Evolutionary conservation across 1,284 basidiomycete genomes (phyloP), one percentile per base, ranked within the genome.

Genomic region (Cutaneotrichosporon cutaneum): DNA sequence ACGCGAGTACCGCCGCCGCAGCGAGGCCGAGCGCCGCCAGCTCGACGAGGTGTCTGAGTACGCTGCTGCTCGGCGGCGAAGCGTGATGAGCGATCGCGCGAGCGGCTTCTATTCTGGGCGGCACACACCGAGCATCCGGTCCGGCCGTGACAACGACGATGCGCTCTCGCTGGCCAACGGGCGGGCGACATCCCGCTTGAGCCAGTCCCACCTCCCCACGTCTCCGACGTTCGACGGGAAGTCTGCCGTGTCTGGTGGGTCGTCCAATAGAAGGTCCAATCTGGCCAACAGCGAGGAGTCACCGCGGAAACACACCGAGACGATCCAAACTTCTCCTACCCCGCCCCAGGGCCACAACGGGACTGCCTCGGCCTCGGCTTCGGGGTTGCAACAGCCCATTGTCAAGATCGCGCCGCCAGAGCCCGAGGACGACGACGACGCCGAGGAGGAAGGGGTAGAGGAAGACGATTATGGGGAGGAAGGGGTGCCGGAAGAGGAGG

Each of bases 11-110:
- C 62, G 74, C 27, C 58, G 70, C 24, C 62, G 72, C n/a, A 52
- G 71, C 30, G 73, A 77, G 26, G 60, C 65, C n/a, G 77, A 78
- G 58, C 59, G 74, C n/a, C 68, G 71, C 55, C 55, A 73, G 44
- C 33, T 74, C 53, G 76, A 77, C 58, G 76, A 74, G 42, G 72
- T 75, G 6, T 75, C 75, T 3, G 67, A 70, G 1, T 68, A 71
- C 33, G 73, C 72, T 14, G 72, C 74, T n/a, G 72, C 72, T 14
- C 63, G 73, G 44, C 61, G 75, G 32, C 66, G 66, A 44, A 74
- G 72, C 57, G 71, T 76, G 63, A 66, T 75, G 67, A 71, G 70
- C 32, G 73, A 76, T n/a, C 61, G 70, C 26, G 67, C 66, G 5
- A 67, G 66, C 36, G 66, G 62, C 6, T 61, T 57, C 30, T 56